A percentile compares a stretch with the other conserved stretches of the same genome.
These are phyloP conservation scores for Nephromyces sp. DNA, from an alignment of 169 alveolate species.

Conservation along the genomic window DNA sequence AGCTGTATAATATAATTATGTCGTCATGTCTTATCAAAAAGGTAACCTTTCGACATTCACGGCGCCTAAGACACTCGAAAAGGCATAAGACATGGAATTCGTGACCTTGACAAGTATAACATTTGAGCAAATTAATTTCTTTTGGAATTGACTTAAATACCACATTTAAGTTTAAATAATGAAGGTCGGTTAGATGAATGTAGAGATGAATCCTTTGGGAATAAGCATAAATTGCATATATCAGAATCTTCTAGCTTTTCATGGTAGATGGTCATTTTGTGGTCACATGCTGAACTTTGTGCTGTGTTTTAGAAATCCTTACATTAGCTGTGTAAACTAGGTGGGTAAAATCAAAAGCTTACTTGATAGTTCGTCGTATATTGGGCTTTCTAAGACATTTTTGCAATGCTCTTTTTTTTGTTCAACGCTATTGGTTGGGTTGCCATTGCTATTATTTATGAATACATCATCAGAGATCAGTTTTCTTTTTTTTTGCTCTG, in stretches of 20 bases:
- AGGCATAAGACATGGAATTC: background rate
- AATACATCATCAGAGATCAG: no score
- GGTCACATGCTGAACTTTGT: no score
- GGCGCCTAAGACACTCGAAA: background rate
- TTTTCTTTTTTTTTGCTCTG: no score
- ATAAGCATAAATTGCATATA: background rate
- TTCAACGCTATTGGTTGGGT: no score
- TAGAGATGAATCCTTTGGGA: background rate
- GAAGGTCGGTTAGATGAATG: background rate
- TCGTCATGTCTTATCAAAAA: background rate
- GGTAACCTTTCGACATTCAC: background rate
- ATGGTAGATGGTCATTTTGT: no score
- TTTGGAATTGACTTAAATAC: background rate
- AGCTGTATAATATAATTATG: background rate
- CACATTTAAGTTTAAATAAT: background rate
- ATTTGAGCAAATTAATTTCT: background rate
- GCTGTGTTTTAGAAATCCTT: no score
- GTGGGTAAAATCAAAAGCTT: no score
- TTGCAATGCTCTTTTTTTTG: no score
- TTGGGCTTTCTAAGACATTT: no score
- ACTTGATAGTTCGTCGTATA: no score
- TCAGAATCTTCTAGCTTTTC: background rate
- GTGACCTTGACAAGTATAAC: background rate
- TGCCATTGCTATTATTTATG: no score
- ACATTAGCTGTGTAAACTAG: no score